Evolutionary conservation across 2,329 filamentous ascomycete genomes (phyloP).

Genomic region (Coniella vitis): DNA sequence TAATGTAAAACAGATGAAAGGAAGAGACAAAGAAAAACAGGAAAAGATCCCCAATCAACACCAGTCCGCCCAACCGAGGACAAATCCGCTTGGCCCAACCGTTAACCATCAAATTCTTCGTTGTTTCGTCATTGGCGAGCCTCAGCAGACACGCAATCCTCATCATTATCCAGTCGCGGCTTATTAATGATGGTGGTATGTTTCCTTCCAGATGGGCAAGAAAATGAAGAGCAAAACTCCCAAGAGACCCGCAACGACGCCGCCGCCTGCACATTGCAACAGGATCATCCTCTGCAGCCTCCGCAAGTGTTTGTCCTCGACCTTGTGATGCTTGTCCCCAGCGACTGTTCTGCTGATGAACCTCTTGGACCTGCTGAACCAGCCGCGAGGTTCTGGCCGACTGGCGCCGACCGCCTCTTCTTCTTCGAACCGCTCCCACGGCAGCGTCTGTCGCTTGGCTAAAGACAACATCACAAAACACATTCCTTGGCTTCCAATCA

Average conservation of each 20-base stretch:
- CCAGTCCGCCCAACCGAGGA: no score
- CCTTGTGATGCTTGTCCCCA: conserved; percentile 28
- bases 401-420: conserved; percentile 16
- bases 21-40: neutral
- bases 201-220: conserved; percentile 36
- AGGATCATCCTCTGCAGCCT: conserved; percentile 38
- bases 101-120: neutral
- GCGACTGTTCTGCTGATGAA: conserved; percentile 8
- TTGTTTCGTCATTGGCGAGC: no score
- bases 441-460: conserved; percentile 36
- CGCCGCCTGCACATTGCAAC: conserved; percentile 33
- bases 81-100: neutral
- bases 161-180: neutral
- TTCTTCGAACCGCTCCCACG: conserved; percentile 42
- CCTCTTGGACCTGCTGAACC: neutral
- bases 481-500: conserved; percentile 37
- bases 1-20: no score
- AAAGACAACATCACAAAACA: conserved; percentile 43
- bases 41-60: no score
- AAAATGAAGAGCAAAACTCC: conserved; percentile 35
- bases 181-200: conserved; percentile 13
- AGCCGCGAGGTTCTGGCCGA: neutral
- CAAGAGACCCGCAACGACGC: conserved; percentile 25
- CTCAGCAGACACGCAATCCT: neutral
- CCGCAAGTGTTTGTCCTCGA: conserved; percentile 36